Conservation (phyloP, 768 basidiomycete genomes). For the Lactarius hengduanensis region DNA sequence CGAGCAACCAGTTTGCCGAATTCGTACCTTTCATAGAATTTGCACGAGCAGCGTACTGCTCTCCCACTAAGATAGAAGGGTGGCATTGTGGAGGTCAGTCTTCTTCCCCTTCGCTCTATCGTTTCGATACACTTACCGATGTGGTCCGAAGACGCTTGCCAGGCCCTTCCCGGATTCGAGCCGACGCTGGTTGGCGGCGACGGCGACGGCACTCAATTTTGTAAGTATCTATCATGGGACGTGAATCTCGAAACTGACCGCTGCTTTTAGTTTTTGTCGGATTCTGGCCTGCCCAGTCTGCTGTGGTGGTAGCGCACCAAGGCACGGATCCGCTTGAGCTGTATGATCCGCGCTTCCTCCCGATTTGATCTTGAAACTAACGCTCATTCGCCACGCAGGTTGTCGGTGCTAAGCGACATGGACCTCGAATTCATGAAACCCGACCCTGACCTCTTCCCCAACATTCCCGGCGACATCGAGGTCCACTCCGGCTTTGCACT, state of each 20-base stretch:
- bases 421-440: slow-evolving; percentile 6
- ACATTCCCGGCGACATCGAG: slow-evolving; percentile 6
- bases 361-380: neutral
- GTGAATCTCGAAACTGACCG: neutral
- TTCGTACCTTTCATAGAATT: slow-evolving; percentile 51
- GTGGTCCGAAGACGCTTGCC: slow-evolving; percentile 40
- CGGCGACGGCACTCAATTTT: slow-evolving; percentile 47
- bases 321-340: slow-evolving; percentile 24
- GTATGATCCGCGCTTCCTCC: slow-evolving; percentile 9
- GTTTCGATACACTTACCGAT: slow-evolving; percentile 1
- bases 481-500: slow-evolving; percentile 23
- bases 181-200: slow-evolving; percentile 48
- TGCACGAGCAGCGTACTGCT: slow-evolving; percentile 56
- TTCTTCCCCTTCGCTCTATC: slow-evolving; percentile 5
- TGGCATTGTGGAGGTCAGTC: slow-evolving; percentile 48
- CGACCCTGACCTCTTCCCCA: slow-evolving; percentile 21
- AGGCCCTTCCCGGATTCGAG: slow-evolving; percentile 43
- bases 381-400: slow-evolving; percentile 2
- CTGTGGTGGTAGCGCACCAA: slow-evolving; percentile 28
- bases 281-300: slow-evolving; percentile 21
- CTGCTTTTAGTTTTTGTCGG: slow-evolving; percentile 26
- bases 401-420: slow-evolving; percentile 23
- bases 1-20: slow-evolving; percentile 37
- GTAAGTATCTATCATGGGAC: slow-evolving; percentile 33
- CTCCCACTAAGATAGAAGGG: slow-evolving; percentile 36